These are phyloP conservation scores for Aspergillus nidulans DNA, from an alignment of 495 filamentous ascomycete species.

Conservation along the genomic window DNA sequence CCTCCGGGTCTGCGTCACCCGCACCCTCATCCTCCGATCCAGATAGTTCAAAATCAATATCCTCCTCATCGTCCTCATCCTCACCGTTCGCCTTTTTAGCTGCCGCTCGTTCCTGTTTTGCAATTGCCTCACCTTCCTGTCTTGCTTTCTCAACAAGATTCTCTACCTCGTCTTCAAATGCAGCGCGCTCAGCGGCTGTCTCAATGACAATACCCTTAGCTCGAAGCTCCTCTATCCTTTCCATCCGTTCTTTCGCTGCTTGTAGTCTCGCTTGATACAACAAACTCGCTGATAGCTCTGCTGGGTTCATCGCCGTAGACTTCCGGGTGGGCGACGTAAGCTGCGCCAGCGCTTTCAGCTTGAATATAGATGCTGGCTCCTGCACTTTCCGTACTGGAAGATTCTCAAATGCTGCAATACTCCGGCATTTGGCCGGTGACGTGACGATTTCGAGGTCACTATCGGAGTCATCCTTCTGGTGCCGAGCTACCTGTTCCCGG, in stretches of 20 bases:
- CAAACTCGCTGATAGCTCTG: constrained; percentile 65
- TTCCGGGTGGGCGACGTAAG: constrained; percentile 58
- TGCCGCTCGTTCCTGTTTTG: constrained; percentile 65
- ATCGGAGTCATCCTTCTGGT: constrained; percentile 54
- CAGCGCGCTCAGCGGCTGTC: constrained; percentile 78
- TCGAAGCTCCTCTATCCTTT: constrained; percentile 69
- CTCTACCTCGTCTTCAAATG: constrained; percentile 76
- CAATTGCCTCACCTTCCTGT: constrained; percentile 73
- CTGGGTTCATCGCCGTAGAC: constrained; percentile 57
- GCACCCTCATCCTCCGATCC: constrained; percentile 50
- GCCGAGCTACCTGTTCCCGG: constrained; percentile 33
- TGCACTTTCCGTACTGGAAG: constrained; percentile 52
- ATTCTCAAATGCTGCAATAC: constrained; percentile 63
- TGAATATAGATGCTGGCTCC: constrained; percentile 62
- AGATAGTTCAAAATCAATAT: constrained; percentile 40
- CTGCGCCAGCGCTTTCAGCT: constrained; percentile 69
- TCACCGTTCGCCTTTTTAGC: constrained; percentile 66
- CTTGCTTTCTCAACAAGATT: constrained; percentile 81
- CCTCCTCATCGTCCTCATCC: constrained; percentile 48
- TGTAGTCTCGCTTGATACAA: constrained; percentile 71
- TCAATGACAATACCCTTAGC: constrained; percentile 78
- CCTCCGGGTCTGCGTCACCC: constrained; percentile 51
- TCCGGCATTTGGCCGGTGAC: constrained; percentile 36
- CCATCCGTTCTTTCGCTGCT: constrained; percentile 71
- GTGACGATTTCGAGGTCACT: constrained; percentile 62